A percentile compares a stretch with the other conserved stretches of the same genome.
phyloP scores from a whole-genome alignment of 768 basidiomycete genomes.

The Cantharellus anzutake region DNA sequence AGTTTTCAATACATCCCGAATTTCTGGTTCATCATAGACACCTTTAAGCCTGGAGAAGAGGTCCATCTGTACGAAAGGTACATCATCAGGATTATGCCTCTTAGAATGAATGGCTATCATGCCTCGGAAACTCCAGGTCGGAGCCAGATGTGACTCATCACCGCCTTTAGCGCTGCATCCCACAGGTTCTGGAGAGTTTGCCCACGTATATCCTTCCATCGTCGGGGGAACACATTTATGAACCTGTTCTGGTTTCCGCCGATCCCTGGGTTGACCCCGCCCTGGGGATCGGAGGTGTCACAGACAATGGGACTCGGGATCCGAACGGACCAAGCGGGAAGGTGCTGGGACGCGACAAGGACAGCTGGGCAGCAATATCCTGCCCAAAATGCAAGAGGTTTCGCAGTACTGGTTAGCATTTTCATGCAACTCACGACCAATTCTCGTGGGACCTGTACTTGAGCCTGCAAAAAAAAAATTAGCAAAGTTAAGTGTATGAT shows the following conservation, averaged over 20 bases:
- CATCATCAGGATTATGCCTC: neutral
- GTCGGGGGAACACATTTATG: neutral
- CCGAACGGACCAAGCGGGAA: neutral
- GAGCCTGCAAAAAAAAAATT: no score
- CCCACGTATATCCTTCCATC: neutral
- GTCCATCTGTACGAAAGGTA: neutral
- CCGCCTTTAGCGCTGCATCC: neutral
- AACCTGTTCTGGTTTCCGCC: neutral
- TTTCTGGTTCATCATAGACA: neutral
- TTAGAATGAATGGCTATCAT: neutral
- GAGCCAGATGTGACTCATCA: neutral
- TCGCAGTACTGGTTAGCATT: no score
- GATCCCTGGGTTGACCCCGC: neutral
- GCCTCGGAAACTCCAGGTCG: conserved; percentile 1
- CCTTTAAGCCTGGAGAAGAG: neutral
- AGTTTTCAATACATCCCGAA: neutral
- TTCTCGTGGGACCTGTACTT: no score
- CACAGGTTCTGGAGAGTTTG: neutral
- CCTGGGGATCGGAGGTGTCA: neutral
- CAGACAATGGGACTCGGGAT: neutral
- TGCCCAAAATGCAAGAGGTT: neutral
- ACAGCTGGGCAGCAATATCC: neutral
- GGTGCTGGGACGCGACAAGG: neutral
- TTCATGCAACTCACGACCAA: no score
- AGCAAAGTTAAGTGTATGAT: no score